These are phyloP conservation scores for Ascochyta lentis DNA, from an alignment of 2,329 filamentous ascomycete genomes.

Conservation along the genomic window DNA sequence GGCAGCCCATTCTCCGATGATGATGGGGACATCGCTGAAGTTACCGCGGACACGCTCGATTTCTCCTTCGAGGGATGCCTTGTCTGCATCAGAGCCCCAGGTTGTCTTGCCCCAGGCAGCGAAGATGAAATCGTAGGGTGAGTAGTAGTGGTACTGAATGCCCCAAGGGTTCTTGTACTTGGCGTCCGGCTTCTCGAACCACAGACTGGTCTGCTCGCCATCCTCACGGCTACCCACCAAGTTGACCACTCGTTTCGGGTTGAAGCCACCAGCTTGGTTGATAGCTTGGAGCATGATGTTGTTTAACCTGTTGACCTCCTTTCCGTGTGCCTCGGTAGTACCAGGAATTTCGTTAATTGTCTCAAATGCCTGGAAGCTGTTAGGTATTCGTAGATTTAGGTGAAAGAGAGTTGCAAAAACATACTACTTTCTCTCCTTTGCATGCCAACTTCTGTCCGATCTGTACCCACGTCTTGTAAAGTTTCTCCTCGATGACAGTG, in stretches of 20 bases:
- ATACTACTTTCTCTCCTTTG: slow-evolving; percentile 57
- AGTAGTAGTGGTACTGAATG: slow-evolving; percentile 69
- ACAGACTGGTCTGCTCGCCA: slow-evolving; percentile 60
- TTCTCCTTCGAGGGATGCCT: slow-evolving; percentile 57
- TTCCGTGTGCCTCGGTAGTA: slow-evolving; percentile 58
- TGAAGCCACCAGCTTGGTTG: slow-evolving; percentile 62
- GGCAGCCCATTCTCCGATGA: slow-evolving; percentile 66
- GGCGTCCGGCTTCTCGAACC: slow-evolving; percentile 58
- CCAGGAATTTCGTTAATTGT: slow-evolving; percentile 66
- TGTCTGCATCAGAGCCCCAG: slow-evolving; percentile 64
- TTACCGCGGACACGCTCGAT: slow-evolving; percentile 60
- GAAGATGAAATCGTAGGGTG: slow-evolving; percentile 56
- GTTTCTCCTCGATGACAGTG: slow-evolving; percentile 62
- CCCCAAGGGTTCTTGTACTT: slow-evolving; percentile 63
- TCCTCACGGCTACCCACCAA: slow-evolving; percentile 62
- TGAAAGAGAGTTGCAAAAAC: neutral
- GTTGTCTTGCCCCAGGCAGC: slow-evolving; percentile 64
- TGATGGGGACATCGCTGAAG: slow-evolving; percentile 62
- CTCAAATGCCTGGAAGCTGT: slow-evolving; percentile 56
- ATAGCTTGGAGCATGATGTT: slow-evolving; percentile 63
- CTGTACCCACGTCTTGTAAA: slow-evolving; percentile 64
- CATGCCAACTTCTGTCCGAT: slow-evolving; percentile 62
- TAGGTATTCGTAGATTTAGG: neutral
- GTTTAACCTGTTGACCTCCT: slow-evolving; percentile 63
- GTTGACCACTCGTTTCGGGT: slow-evolving; percentile 62